A percentile compares a stretch with the other conserved stretches of the same genome.
These are phyloP conservation scores for Auricularia auricula-judae DNA, from an alignment of 768 basidiomycete genomes.

Conservation along the genomic window DNA sequence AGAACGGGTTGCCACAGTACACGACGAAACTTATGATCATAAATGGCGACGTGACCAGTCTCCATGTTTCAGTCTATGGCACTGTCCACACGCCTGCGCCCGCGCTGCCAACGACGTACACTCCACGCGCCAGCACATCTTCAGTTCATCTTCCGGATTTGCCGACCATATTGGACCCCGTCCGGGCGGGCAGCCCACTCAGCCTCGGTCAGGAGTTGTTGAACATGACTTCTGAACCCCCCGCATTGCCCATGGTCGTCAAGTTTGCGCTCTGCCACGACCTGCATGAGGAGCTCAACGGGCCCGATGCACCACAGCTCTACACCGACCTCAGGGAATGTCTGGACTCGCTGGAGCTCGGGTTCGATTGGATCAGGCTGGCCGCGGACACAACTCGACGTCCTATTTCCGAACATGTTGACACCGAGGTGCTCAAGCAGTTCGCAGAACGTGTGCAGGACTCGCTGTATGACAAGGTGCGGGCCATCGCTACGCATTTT, in stretches of 20 bases:
- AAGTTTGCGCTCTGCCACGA: constrained; percentile 58
- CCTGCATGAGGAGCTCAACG: constrained; percentile 74
- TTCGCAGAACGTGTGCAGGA: constrained; percentile 50
- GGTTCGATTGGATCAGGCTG: constrained; percentile 43
- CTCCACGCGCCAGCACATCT: constrained; percentile 27
- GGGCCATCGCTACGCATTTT: constrained; percentile 6
- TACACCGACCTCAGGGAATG: constrained; percentile 49
- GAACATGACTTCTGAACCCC: constrained; percentile 46
- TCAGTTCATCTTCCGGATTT: constrained; percentile 26
- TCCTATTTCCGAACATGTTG: constrained; percentile 48
- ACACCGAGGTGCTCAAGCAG: constrained; percentile 35
- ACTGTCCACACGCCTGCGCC: constrained; percentile 40
- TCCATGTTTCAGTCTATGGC: constrained; percentile 56
- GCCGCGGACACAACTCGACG: constrained; percentile 42
- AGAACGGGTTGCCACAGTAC: constrained; percentile 30
- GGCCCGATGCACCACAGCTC: constrained; percentile 59
- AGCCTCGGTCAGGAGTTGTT: constrained; percentile 51
- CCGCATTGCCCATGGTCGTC: constrained; percentile 52
- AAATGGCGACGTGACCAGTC: constrained; percentile 55
- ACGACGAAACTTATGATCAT: constrained; percentile 73
- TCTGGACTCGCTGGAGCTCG: constrained; percentile 19
- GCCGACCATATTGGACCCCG: constrained; percentile 46
- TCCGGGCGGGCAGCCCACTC: constrained; percentile 48
- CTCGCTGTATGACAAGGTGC: constrained; percentile 46
- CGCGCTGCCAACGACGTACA: constrained; percentile 26